Evolutionary conservation across 2,329 filamentous ascomycete species (phyloP), one percentile per base, ranked within the genome.

Genomic region (Plectosphaerella cucumerina): DNA sequence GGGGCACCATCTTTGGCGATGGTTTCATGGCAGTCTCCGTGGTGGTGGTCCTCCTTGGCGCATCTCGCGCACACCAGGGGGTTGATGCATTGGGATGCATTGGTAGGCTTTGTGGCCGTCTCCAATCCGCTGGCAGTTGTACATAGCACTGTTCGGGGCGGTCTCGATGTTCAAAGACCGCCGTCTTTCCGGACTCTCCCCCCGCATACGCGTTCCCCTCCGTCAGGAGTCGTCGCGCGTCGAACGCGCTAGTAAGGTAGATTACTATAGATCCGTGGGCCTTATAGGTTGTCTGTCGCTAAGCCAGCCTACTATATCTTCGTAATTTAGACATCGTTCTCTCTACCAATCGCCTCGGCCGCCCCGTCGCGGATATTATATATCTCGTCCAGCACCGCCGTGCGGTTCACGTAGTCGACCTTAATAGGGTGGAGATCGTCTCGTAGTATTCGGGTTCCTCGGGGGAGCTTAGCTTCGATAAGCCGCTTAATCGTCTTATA

Each of bases 41-140:
- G 50, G 34, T 63, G 54, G 22, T 63, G 58, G 8, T 55, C 57
- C 49, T 53, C 56, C n/a, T 44, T 47, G 4, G 56, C 53, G 33
- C 53, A 59, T 26, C 33, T 53, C 5, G 12, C 52, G 23, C 55
- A 62, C 3, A 53, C 44, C 46, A 59, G 53, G 11, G 51, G 42
- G 10, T 63, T 64, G n/a, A n/a, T n/a, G n/a, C n/a, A 35, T 53
- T 58, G n/a, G n/a, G n/a, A n/a, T n/a, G 47, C 55, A 67, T 37
- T 63, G 47, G 49, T 57, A 61, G 12, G 58, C 59, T 49, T 64
- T 65, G 41, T 63, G 52, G 6, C 42, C 42, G 20, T 22, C 20
- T n/a, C 56, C 51, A 34, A 64, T 58, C 49, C 62, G 50, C 53
- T 65, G 54, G 49, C 58, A 66, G 37, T 65, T 65, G 44, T n/a